Conservation (phyloP, 805 yeast species). For the Starmerella sp. region DNA sequence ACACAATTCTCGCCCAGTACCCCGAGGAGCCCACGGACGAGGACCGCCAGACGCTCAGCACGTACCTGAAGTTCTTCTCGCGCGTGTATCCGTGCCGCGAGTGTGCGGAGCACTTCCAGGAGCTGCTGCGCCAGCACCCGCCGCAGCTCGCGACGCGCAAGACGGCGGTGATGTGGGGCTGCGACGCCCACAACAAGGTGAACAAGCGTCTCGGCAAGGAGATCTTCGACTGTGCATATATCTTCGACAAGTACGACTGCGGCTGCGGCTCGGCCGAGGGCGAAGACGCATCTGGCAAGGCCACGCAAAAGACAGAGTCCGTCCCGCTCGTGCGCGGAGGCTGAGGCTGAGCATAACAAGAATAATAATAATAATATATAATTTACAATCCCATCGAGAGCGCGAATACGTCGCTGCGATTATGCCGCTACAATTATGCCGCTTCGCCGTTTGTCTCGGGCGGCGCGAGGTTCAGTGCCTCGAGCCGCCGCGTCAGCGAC, state of each 20-base stretch:
- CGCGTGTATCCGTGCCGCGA: conserved; percentile 96
- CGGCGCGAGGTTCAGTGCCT: background rate
- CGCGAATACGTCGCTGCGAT: too few species aligned
- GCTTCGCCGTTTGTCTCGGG: background rate
- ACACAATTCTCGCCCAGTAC: conserved; percentile 82
- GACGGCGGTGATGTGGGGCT: conserved; percentile 92
- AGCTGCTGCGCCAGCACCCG: conserved; percentile 58
- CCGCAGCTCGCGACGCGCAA: conserved; percentile 71
- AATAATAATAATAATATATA: background rate
- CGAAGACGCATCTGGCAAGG: conserved; percentile 31
- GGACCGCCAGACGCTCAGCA: conserved; percentile 51
- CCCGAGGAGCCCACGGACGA: conserved; percentile 66
- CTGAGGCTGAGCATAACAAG: background rate
- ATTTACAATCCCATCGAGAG: background rate
- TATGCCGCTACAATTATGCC: background rate
- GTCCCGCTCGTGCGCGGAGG: background rate
- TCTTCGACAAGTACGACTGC: conserved; percentile 87
- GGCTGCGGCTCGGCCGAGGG: conserved; percentile 69
- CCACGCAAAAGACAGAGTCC: background rate
- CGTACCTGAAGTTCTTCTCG: conserved; percentile 64
- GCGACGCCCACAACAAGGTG: conserved; percentile 80
- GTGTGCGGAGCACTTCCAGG: conserved; percentile 83
- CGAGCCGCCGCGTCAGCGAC: conserved; percentile 5
- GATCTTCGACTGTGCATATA: conserved; percentile 71
- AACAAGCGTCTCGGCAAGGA: conserved; percentile 59